Evolutionary conservation across 1,284 basidiomycete species (phyloP).

Genomic region (Microbotryomycetes sp.): DNA sequence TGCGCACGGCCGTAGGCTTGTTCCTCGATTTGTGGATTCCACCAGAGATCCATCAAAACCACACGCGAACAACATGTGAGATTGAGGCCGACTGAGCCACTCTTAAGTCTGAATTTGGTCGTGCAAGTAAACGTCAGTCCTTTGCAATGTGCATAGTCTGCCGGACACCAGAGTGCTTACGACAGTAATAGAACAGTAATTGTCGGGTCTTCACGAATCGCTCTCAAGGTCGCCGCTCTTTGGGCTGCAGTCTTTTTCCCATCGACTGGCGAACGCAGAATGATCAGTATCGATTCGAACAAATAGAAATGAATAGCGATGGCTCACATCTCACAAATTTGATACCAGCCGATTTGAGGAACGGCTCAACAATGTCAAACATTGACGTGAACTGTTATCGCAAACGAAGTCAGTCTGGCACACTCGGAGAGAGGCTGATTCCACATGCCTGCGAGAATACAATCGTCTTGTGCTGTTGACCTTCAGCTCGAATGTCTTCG

Average conservation of each 20-base stretch:
- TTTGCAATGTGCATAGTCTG: no score
- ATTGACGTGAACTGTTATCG: slow-evolving; percentile 87
- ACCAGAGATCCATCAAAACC: slow-evolving; percentile 59
- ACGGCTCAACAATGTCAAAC: slow-evolving; percentile 78
- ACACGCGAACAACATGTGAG: slow-evolving; percentile 65
- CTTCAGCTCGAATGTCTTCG: slow-evolving; percentile 51
- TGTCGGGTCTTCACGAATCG: slow-evolving; percentile 56
- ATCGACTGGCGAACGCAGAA: slow-evolving; percentile 13
- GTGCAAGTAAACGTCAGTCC: background rate
- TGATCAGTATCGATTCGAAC: background rate
- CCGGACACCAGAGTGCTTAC: background rate
- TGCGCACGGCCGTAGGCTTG: slow-evolving; percentile 80
- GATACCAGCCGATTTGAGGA: slow-evolving; percentile 60
- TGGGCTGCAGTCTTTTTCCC: slow-evolving; percentile 51
- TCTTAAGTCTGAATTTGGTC: slow-evolving; percentile 56
- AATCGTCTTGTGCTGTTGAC: slow-evolving; percentile 71
- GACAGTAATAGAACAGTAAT: slow-evolving; percentile 81
- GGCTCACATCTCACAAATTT: slow-evolving; percentile 76
- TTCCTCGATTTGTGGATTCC: slow-evolving; percentile 54
- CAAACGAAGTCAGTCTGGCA: slow-evolving; percentile 36
- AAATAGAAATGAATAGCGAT: no score
- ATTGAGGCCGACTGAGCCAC: slow-evolving; percentile 62
- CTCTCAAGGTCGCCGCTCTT: slow-evolving; percentile 59
- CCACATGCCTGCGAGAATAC: slow-evolving; percentile 49
- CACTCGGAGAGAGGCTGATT: background rate